Base-by-base conservation (phyloP, 192 early-diverging fungal genomes). In the Allomyces macrogynus region DNA sequence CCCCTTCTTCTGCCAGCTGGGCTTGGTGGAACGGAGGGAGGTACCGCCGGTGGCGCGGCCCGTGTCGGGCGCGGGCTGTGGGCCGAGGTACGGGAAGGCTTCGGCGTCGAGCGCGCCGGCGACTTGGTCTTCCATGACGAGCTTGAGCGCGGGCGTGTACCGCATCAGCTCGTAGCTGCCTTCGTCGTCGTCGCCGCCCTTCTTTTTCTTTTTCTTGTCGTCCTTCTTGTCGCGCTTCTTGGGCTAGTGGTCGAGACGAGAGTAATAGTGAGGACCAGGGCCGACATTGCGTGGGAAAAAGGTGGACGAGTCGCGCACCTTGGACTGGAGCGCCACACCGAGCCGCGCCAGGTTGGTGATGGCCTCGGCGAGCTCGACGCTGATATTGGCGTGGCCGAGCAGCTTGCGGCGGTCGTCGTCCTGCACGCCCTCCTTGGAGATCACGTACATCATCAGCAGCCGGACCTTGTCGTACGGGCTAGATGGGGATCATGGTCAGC, bases 391-490 rank as follows among this genome's bases (percentile, higher is more conserved):
- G 66, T 81, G 80, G 10, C 78, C 78, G 43, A 90, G 68, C 40
- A 93, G 67, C 32, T 79, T 74, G 12, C 84, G 79, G 4, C 85
- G 71, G 62, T 91, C 87, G 40, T 82, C 80, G 60, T 86, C 83
- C 27, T 82, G 73, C 12, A 93, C 79, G 42, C 85, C 88, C n/a
- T 84, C 82, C 66, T 87, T 81, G 11, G 85, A 81, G 43, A 89
- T 86, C 20, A 89, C 86, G 71, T 89, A 93, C 9, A 91, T 67
- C 76, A 90, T 85, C 23, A 93, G 78, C 24, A 90, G 66, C 9
- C 91, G 82, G 10, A 86, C 71, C 72, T 89, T 93, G 70, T 91
- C 83, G 70, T 75, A 74, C 5, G 76, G 67, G 23, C 85, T 89
- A 11, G 26, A 32, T 4, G 42, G 32, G 4, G 0, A 40, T 0